Conservation (phyloP, 768 basidiomycete species). For the Russula emetica region DNA sequence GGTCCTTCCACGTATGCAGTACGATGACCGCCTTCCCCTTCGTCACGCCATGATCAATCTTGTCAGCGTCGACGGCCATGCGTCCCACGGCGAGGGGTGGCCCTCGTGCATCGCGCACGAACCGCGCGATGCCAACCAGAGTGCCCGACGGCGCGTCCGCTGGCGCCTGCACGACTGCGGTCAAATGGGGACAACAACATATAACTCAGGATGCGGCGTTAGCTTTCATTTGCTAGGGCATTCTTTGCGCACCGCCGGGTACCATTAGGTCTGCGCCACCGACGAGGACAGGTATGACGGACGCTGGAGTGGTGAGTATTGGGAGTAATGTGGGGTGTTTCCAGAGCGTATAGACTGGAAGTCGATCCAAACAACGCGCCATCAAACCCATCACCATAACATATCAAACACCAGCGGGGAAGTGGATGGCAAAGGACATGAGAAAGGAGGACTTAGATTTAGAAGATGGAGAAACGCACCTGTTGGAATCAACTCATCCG, state of each 20-base stretch:
- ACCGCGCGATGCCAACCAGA: slow-evolving; percentile 61
- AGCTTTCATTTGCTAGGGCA: slow-evolving; percentile 3
- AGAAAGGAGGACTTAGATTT: background rate
- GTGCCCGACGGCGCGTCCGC: slow-evolving; percentile 43
- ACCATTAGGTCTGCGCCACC: slow-evolving; percentile 89
- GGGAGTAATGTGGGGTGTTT: slow-evolving; percentile 66
- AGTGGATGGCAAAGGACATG: slow-evolving; percentile 3
- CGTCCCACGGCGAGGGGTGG: slow-evolving; percentile 73
- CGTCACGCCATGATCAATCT: slow-evolving; percentile 40
- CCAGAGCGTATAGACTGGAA: slow-evolving; percentile 70
- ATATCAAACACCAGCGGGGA: background rate
- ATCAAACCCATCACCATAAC: background rate
- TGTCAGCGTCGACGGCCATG: slow-evolving; percentile 48
- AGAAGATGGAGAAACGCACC: slow-evolving; percentile 33
- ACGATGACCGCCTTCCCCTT: slow-evolving; percentile 71
- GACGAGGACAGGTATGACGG: slow-evolving; percentile 65
- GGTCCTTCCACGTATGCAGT: slow-evolving; percentile 73
- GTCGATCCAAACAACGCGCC: background rate
- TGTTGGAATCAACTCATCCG: slow-evolving; percentile 69
- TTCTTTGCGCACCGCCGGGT: slow-evolving; percentile 62
- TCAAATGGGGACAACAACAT: background rate
- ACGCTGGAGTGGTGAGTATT: slow-evolving; percentile 61
- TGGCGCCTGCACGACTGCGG: slow-evolving; percentile 56
- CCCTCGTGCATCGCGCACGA: slow-evolving; percentile 37
- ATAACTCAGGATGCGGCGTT: background rate